Percentiles rank a stretch among this genome's conserved stretches.
Conservation (phyloP, 208 protist genomes). For the Crithidia fasciculata region DNA sequence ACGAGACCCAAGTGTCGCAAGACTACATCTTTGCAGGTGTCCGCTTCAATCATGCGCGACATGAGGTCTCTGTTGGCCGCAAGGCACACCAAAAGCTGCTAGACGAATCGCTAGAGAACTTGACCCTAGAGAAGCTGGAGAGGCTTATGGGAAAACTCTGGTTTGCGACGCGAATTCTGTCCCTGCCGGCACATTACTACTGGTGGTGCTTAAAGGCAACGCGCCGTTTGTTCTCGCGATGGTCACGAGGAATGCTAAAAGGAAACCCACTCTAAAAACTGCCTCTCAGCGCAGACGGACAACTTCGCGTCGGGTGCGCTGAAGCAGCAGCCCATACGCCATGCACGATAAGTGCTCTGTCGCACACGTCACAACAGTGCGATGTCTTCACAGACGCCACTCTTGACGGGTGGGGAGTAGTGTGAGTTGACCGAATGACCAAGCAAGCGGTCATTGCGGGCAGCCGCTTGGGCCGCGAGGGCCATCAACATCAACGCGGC, state of each 20-base stretch:
- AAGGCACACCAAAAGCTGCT: slow-evolving; percentile 21
- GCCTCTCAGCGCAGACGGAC: background rate
- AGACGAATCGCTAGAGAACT: slow-evolving; percentile 1
- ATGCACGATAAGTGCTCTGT: background rate
- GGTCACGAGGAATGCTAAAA: slow-evolving; percentile 11
- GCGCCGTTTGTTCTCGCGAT: slow-evolving; percentile 19
- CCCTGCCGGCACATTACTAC: slow-evolving; percentile 13
- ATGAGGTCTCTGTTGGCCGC: slow-evolving; percentile 3
- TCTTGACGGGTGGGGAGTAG: slow-evolving; percentile 29
- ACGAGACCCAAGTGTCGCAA: slow-evolving; percentile 16
- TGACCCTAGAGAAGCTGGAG: slow-evolving; percentile 21
- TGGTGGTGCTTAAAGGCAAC: slow-evolving; percentile 27
- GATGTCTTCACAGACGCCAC: slow-evolving; percentile 30
- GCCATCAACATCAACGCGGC: slow-evolving; percentile 27
- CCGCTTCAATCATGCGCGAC: slow-evolving; percentile 4
- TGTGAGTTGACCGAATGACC: slow-evolving; percentile 18
- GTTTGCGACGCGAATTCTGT: slow-evolving; percentile 23
- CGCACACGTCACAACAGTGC: background rate
- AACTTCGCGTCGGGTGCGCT: slow-evolving; percentile 8
- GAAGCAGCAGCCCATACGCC: background rate
- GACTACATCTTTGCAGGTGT: slow-evolving; percentile 23
- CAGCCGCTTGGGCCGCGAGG: slow-evolving; percentile 1
- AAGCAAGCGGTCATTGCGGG: slow-evolving; percentile 11
- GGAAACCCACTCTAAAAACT: background rate
- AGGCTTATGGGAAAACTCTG: slow-evolving; percentile 24